Evolutionary conservation across 164 flowering plant genomes (phyloP).

Genomic region (Sedum album): DNA sequence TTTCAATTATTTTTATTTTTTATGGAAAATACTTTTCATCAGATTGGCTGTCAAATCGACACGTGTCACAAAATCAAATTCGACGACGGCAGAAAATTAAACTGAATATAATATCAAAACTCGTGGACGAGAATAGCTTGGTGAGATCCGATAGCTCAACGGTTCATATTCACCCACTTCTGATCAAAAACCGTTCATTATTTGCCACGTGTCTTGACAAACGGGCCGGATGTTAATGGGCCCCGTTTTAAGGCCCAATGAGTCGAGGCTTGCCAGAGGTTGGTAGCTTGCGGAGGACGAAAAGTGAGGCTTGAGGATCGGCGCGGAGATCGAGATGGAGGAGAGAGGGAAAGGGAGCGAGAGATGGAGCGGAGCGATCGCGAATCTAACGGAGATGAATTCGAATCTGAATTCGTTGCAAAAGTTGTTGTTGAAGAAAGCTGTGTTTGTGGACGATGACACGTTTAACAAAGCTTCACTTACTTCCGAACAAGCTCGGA

Average conservation of each 20-base stretch:
- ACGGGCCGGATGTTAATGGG: no score
- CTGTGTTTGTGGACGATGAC: slow-evolving; percentile 80
- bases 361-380: slow-evolving; percentile 72
- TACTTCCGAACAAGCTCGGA: slow-evolving; percentile 66
- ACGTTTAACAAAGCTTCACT: slow-evolving; percentile 73
- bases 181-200: slow-evolving; percentile 9
- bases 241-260: no score
- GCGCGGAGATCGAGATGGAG: background rate
- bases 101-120: slow-evolving; percentile 23
- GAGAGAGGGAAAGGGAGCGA: slow-evolving; percentile 58
- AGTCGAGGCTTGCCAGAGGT: no score
- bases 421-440: slow-evolving; percentile 65
- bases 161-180: slow-evolving; percentile 21
- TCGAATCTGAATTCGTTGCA: slow-evolving; percentile 65
- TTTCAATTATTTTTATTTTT: background rate
- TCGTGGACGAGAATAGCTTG: slow-evolving; percentile 44
- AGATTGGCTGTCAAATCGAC: slow-evolving; percentile 16
- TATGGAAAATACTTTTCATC: slow-evolving; percentile 1
- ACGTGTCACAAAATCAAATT: slow-evolving; percentile 34
- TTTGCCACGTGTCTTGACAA: slow-evolving; percentile 8
- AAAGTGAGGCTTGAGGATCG: no score
- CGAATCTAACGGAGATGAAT: slow-evolving; percentile 69
- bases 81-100: slow-evolving; percentile 7
- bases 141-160: slow-evolving; percentile 35
- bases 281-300: no score